A percentile compares a stretch with the other conserved stretches of the same genome.
phyloP scores from a whole-genome alignment of 2,329 filamentous ascomycete species.

The Talaromyces verruculosus region DNA sequence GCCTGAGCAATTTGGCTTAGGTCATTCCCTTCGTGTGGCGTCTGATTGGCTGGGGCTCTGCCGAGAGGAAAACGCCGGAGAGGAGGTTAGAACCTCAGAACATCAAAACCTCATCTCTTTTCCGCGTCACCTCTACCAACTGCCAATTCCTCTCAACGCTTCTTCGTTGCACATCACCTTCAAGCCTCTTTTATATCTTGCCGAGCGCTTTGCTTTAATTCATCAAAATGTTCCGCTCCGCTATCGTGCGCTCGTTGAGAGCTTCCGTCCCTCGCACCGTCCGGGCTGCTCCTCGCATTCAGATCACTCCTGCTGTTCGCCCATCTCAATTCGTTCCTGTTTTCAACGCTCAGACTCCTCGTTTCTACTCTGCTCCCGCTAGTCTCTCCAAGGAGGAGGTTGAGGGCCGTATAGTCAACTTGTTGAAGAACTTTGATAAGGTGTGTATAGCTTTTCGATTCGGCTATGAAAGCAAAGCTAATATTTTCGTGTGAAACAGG shows the following conservation, averaged over 20 bases:
- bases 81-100: slow-evolving; percentile 5
- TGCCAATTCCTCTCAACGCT: slow-evolving; percentile 20
- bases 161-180: slow-evolving; percentile 22
- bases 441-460: slow-evolving; percentile 49
- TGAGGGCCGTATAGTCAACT: slow-evolving; percentile 85
- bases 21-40: slow-evolving; percentile 41
- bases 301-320: slow-evolving; percentile 61
- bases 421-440: slow-evolving; percentile 98
- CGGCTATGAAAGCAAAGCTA: slow-evolving; percentile 17
- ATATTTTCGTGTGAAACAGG: slow-evolving; percentile 26
- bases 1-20: slow-evolving; percentile 35
- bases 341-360: slow-evolving; percentile 65
- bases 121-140: slow-evolving; percentile 27
- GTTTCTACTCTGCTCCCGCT: slow-evolving; percentile 83
- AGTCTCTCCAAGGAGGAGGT: slow-evolving; percentile 80
- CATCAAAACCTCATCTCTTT: slow-evolving; percentile 23
- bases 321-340: slow-evolving; percentile 62
- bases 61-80: slow-evolving; percentile 28
- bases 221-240: slow-evolving; percentile 81
- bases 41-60: slow-evolving; percentile 42
- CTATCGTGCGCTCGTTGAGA: slow-evolving; percentile 74
- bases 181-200: neutral
- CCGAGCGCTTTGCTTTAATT: slow-evolving; percentile 17
- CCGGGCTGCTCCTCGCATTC: slow-evolving; percentile 60
- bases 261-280: slow-evolving; percentile 53